phyloP scores from a whole-genome alignment of 2,329 filamentous ascomycete genomes.

The Pleomassaria siparia region DNA sequence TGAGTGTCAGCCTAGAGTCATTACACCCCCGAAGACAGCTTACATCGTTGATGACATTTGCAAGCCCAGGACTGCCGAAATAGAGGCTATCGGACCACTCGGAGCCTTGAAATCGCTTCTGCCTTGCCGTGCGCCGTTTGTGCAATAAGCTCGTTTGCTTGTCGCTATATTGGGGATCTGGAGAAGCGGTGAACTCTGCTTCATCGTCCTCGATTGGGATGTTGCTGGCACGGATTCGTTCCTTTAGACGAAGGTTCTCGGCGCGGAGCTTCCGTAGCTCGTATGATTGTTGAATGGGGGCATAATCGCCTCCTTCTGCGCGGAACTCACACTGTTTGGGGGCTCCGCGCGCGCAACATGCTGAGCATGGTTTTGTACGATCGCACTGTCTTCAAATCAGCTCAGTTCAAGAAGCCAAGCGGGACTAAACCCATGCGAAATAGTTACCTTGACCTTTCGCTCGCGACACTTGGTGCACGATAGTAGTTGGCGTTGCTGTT shows the following conservation, averaged over 20 bases:
- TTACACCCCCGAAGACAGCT: constrained; percentile 6
- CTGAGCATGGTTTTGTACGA: constrained; percentile 52
- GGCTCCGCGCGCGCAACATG: constrained; percentile 51
- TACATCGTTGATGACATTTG: constrained; percentile 51
- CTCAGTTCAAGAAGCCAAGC: constrained; percentile 9
- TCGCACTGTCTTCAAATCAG: constrained; percentile 42
- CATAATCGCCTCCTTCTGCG: constrained; percentile 50
- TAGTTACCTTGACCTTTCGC: constrained; percentile 50
- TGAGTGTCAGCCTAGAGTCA: constrained; percentile 16
- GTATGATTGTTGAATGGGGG: constrained; percentile 51
- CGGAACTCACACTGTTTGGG: constrained; percentile 52
- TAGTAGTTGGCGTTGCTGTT: constrained; percentile 48
- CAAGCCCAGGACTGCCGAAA: constrained; percentile 53
- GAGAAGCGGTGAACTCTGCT: constrained; percentile 25
- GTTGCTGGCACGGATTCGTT: constrained; percentile 41
- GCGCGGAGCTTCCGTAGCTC: constrained; percentile 50
- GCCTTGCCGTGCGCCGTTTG: constrained; percentile 27
- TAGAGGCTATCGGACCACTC: constrained; percentile 51
- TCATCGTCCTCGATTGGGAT: constrained; percentile 43
- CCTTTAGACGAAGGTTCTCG: constrained; percentile 49
- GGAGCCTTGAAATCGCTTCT: constrained; percentile 43
- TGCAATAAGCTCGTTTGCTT: constrained; percentile 19
- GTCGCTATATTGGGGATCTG: constrained; percentile 23
- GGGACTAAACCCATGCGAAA: too few species aligned
- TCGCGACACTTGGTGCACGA: constrained; percentile 54